Evolutionary conservation across 768 basidiomycete species (phyloP), one percentile per base, ranked within the genome.

Genomic region (Cystoderma amianthinum): DNA sequence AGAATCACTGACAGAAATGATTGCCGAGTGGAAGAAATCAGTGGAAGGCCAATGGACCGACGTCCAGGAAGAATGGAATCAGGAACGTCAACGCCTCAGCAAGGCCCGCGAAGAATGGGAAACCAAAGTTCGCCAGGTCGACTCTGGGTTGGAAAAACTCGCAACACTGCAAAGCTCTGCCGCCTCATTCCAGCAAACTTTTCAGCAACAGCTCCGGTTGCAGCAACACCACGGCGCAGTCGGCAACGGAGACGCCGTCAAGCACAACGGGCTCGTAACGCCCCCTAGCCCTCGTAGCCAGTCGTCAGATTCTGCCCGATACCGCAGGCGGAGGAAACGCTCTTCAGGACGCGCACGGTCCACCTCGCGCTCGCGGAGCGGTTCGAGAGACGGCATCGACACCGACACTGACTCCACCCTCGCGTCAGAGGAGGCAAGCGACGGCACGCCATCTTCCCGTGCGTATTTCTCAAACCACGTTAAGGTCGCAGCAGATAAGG

Each of bases 81-180:
- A 75, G 25, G 93, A 96, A 60, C 71, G 91, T 3, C 83, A 84
- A 45, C 70, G 88, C 15, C 68, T 96, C 9, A 68, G 71, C 30
- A 66, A 72, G 15, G 89, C 88, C 10, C 71, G 82, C 36, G 80
- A 86, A 32, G 88, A 93, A 49, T 94, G 86, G 83, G 93, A 94
- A 60, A 61, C 44, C 4, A 71, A 78, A 41, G 64, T 75, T 39
- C 65, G 69, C 10, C 58, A 59, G 6, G 63, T 81, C n/a, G 79
- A 82, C 48, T 60, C 65, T 11, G 69, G 74, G 3, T 47, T 83
- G n/a, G 72, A 71, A 30, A 66, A 61, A 45, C 61, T 72, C 34
- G 66, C 66, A 2, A 56, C 53, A 51, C 23, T 69, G 51, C 51
- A 62, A 35, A 50, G 50, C 11, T 51, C 60, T 47, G 24, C 66